Evolutionary conservation across 192 early-diverging fungal genomes (phyloP), one percentile per base, ranked within the genome.

Genomic region (Backusella sp.): DNA sequence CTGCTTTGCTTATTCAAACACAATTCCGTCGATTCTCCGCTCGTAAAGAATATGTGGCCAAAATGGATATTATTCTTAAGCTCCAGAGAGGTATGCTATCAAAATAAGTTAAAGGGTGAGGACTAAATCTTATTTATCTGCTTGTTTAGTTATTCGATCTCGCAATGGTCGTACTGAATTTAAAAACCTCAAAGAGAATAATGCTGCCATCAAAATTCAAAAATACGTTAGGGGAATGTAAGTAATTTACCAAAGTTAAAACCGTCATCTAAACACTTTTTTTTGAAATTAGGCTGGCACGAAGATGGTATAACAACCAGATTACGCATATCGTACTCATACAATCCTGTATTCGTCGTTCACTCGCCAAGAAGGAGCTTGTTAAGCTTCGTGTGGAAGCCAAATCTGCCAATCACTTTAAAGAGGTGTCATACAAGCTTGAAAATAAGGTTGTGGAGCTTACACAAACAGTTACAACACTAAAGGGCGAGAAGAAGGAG

Each of bases 381-480:
- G 86, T 88, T 66, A 73, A 79, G 56, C 84, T 94, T 68, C 93
- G 94, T 77, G 89, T 90, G 35, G 98, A 99, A 83, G 92, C 93
- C 39, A 84, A 92, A 65, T 96, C 94, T 42, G 94, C 95, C 7
- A 92, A 90, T 59, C 97, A 98, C 78, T 91, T 97, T 80, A 94
- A 98, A 85, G 93, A 99, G 78, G 89, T 92, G 52, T 96, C 96
- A 34, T 95, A 95, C 82, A 93, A 92, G 84, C 86, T 99, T 4
- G 98, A 99, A 84, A 92, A 89, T 86, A 99, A 98, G 88, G 94
- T 99, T 70, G 92, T 99, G 77, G 95, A 96, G 80, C 88, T 99
- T 74, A 97, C 97, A 35, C 95, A 95, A 76, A 84, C 84, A 42
- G 78, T 97, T 42, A 88, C 88, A 56, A 79, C 85, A 76, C 83